A percentile compares a stretch with the other conserved stretches of the same genome.
phyloP scores from a whole-genome alignment of 2,329 filamentous ascomycete species.

The Aspergillus sp. region DNA sequence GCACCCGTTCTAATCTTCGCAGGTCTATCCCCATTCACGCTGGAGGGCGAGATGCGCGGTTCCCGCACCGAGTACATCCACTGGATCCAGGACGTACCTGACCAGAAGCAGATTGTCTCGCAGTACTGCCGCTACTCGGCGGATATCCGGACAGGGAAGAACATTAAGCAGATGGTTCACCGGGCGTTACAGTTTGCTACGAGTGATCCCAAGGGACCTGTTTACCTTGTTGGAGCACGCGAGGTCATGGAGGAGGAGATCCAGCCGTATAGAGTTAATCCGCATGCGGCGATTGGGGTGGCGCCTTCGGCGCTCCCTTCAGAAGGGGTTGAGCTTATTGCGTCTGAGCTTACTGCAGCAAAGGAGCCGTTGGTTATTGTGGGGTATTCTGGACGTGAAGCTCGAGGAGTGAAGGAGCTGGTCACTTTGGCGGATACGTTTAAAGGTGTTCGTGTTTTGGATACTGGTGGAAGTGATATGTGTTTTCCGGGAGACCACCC shows the following conservation, averaged over 20 bases:
- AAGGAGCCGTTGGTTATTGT: conserved; percentile 51
- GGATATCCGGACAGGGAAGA: conserved; percentile 80
- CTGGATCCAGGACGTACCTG: conserved; percentile 81
- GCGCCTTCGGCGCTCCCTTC: conserved; percentile 63
- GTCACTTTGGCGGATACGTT: conserved; percentile 50
- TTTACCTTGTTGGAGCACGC: conserved; percentile 74
- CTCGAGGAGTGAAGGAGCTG: conserved; percentile 44
- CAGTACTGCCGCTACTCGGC: conserved; percentile 84
- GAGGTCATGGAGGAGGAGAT: conserved; percentile 88
- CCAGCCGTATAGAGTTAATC: conserved; percentile 67
- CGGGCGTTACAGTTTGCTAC: conserved; percentile 79
- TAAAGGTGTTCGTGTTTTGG: conserved; percentile 51
- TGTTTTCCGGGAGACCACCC: conserved; percentile 50
- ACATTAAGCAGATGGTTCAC: conserved; percentile 87
- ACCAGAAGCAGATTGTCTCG: conserved; percentile 75
- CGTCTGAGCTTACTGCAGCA: conserved; percentile 46
- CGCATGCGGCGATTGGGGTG: conserved; percentile 69
- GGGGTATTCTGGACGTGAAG: conserved; percentile 51
- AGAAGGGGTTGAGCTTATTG: conserved; percentile 46
- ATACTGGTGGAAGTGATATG: conserved; percentile 55
- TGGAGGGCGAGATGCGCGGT: conserved; percentile 74
- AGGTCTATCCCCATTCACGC: conserved; percentile 72
- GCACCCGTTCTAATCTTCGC: conserved; percentile 77
- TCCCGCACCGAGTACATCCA: conserved; percentile 82
- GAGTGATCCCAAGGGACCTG: conserved; percentile 74